Evolutionary conservation across 2,329 filamentous ascomycete species (phyloP), one percentile per base, ranked within the genome.

Genomic region (Gremmenia infestans): DNA sequence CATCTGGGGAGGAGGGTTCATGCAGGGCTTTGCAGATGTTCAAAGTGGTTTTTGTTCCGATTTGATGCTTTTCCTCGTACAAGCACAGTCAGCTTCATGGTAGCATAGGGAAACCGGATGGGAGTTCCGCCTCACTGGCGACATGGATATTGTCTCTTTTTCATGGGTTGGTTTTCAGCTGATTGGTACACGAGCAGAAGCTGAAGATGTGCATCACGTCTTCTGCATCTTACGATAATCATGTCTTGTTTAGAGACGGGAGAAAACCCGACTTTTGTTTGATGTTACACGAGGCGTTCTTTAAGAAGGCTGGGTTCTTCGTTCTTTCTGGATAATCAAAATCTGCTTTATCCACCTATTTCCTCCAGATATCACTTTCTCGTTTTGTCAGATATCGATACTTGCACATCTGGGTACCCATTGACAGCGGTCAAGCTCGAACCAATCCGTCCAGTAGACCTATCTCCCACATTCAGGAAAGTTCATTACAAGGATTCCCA

Each of bases 41-140:
- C 11, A 19, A 48, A 14, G n/a, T 15, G 46, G 25, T 19, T 25
- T n/a, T 4, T 12, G 19, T 45, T 45, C 42, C 42, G 42, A 45
- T 45, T 45, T 25, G 19, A 25, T 45, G 19, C 14, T 22, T 45
- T 45, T 25, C 19, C 19, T 45, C 9, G 42, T 45, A 25, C 39
- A 36, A 39, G 49, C 47, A 49, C 35, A 50, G 48, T 50, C 48
- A 40, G 37, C 48, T 50, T 36, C 48, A 23, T 50, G n/a, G 42
- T 45, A 23, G 19, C 42, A 45, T n/a, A n/a, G n/a, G 22, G n/a
- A 22, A 19, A 22, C 7, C 19, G 39, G 14, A 9, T n/a, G n/a
- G 17, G 32, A 15, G 22, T 48, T 48, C 19, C 52, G 22, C 19
- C 22, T 45, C 45, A 45, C 11, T n/a, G 42, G n/a, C 42, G 19